Base-by-base conservation (phyloP, 2,329 filamentous ascomycete genomes). In the Ophiostoma ips region DNA sequence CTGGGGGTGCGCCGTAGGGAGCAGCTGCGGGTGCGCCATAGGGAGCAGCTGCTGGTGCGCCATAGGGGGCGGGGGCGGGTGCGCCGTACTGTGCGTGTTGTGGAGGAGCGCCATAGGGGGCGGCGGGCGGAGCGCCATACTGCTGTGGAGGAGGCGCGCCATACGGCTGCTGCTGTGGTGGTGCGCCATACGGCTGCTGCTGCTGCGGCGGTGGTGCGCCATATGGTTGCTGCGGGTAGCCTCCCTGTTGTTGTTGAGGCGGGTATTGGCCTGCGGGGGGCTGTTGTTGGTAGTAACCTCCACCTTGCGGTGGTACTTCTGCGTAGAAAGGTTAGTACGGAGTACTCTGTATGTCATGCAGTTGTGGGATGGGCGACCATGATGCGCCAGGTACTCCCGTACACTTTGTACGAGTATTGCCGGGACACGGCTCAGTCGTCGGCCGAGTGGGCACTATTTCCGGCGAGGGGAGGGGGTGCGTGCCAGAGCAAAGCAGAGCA, bases 151-250 rank as follows among this genome's bases (percentile, higher is more conserved):
- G 31, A 19, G 46, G 46, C 19, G 46, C 47, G 21, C 50, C 47
- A 16, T 53, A 51, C 30, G 13, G 55, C 57, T 49, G 55, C 35
- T 59, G 58, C 9, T 52, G 52, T 13, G 47, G 41, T 2, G 64
- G 61, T n/a, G 59, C 58, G 19, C 37, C 41, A 55, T 66, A 66
- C 16, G n/a, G n/a, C n/a, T n/a, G n/a, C n/a, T n/a, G n/a, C n/a
- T n/a, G n/a, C n/a, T n/a, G n/a, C n/a, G 55, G 56, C 40, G 57
- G 52, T 11, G 58, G 51, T 43, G 59, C 57, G 38, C 57, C 58
- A 56, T 60, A 62, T 49, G 7, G 57, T 13, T 38, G 46, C 30
- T 31, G 52, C 2, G 48, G 48, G 21, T 41, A 41, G 44, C 57
- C 58, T 55, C 60, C 62, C 49, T 12, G 57, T n/a, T 41, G 46